phyloP scores from a whole-genome alignment of 306 rosid genomes.

The Dalbergia cochinchinensis region DNA sequence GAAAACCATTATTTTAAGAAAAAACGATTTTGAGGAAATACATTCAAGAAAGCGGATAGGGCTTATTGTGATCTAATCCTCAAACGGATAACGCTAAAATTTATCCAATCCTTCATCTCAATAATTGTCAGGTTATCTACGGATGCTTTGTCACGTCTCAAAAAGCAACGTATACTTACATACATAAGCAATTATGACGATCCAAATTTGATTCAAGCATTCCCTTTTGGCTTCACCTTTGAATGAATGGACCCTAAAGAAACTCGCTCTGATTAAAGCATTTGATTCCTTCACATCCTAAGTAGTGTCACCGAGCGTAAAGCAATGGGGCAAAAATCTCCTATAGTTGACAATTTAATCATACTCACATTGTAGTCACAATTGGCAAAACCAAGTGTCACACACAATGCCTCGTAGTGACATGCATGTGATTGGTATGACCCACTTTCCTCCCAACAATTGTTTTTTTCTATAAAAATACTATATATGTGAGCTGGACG shows the following conservation, averaged over 20 bases:
- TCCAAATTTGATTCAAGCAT: not conserved
- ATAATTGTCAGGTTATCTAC: not conserved
- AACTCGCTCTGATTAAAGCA: conserved; percentile 14
- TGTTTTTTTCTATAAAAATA: no score
- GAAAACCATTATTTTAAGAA: conserved; percentile 33
- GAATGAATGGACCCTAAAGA: conserved; percentile 3
- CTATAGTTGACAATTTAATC: not conserved
- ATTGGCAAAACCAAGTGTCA: not conserved
- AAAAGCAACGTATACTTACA: not conserved
- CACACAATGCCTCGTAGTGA: not conserved
- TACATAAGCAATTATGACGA: conserved; percentile 2
- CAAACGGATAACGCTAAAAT: conserved; percentile 38
- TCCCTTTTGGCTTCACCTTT: conserved; percentile 3
- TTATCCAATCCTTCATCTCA: conserved; percentile 36
- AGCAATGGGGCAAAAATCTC: conserved; percentile 9
- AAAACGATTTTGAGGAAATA: conserved; percentile 36
- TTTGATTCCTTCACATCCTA: not conserved
- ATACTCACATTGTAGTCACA: not conserved
- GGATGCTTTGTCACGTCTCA: conserved; percentile 20
- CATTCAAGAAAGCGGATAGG: conserved; percentile 5
- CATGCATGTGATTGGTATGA: not conserved
- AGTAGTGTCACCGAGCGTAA: conserved; percentile 12
- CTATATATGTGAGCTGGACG: no score
- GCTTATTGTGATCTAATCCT: conserved; percentile 28
- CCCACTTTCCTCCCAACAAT: no score